These are phyloP conservation scores for Microcyclosporella mali DNA, from an alignment of 2,329 filamentous ascomycete species.

Conservation along the genomic window DNA sequence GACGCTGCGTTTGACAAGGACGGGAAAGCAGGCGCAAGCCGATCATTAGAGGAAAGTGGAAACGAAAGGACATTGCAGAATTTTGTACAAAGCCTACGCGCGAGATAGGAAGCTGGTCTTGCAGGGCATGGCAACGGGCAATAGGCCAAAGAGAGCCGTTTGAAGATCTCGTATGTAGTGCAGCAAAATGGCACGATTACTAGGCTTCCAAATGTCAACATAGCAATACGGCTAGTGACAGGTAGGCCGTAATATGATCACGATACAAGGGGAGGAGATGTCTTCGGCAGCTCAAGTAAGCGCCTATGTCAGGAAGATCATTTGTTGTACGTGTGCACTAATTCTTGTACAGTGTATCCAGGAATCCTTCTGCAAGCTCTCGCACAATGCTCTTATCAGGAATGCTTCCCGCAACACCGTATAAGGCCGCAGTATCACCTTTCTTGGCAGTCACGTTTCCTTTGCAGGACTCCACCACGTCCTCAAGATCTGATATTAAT, in stretches of 20 bases:
- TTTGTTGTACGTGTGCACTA: not conserved
- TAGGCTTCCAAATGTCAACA: not conserved
- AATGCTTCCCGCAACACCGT: conserved; percentile 89
- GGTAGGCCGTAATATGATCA: too few relatives aligned
- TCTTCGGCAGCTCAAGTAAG: too few relatives aligned
- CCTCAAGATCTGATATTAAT: conserved; percentile 63
- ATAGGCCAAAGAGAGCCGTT: not conserved
- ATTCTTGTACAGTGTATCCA: conserved; percentile 62
- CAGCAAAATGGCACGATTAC: conserved; percentile 1
- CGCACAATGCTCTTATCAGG: conserved; percentile 94
- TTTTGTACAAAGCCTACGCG: conserved; percentile 12
- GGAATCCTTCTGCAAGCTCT: conserved; percentile 80
- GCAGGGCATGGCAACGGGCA: not conserved
- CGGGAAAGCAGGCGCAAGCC: conserved; percentile 40
- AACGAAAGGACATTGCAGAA: not conserved
- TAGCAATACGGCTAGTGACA: too few relatives aligned
- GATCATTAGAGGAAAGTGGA: conserved; percentile 15
- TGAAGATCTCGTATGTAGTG: conserved; percentile 5
- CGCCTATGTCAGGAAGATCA: too few relatives aligned
- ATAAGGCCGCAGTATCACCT: conserved; percentile 80
- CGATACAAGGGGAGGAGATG: too few relatives aligned
- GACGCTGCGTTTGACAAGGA: conserved; percentile 79
- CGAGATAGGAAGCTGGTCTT: not conserved
- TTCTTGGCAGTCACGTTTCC: conserved; percentile 62
- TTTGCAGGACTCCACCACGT: conserved; percentile 61